Base-by-base conservation (phyloP, 176 grass and related monocot species). In the Eleusine coracana region DNA sequence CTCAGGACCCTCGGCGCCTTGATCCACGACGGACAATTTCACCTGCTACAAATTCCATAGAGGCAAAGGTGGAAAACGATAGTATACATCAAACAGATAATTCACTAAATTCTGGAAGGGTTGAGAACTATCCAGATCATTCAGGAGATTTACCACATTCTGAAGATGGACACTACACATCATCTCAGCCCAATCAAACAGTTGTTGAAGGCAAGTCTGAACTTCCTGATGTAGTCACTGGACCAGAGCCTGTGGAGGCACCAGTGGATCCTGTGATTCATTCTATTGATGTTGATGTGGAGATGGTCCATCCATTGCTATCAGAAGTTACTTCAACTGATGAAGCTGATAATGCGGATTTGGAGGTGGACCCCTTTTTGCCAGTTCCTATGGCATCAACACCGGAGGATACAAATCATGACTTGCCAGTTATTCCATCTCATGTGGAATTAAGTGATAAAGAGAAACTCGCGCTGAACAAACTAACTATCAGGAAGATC, bases 1-100 rank as follows among this genome's bases (percentile, higher is more conserved):
- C 86, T 80, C 87, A 99, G 97, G 97, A 99, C 77, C 97, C 93
- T 87, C 93, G 97, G 73, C 97, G 97, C 21, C 87, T 99, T 59
- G 97, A 99, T 94, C 97, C 97, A 64, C 87, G 97, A n/a, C 93
- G 93, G 11, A 85, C 85, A 67, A 86, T 83, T 78, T 71, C 82
- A 70, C 74, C 76, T 81, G 61, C 74, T 90, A 58, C 62, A 86
- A 83, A 60, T 79, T 66, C 73, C 23, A 48, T 70, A 58, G 81
- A 86, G 31, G 34, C 75, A 60, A 95, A 88, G 75, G 79, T 80
- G 82, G 93, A 92, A 58, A 71, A 21, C 21, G 58, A 52, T 31
- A 82, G 44, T 58, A 21, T 81, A 66, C 90, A 90, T 72, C 82
- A 71, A 76, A 63, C 16, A 37, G 49, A 86, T 87, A 77, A 75